These are phyloP conservation scores for Scytalidium sp. DNA, from an alignment of 2,329 filamentous ascomycete species.

Conservation along the genomic window DNA sequence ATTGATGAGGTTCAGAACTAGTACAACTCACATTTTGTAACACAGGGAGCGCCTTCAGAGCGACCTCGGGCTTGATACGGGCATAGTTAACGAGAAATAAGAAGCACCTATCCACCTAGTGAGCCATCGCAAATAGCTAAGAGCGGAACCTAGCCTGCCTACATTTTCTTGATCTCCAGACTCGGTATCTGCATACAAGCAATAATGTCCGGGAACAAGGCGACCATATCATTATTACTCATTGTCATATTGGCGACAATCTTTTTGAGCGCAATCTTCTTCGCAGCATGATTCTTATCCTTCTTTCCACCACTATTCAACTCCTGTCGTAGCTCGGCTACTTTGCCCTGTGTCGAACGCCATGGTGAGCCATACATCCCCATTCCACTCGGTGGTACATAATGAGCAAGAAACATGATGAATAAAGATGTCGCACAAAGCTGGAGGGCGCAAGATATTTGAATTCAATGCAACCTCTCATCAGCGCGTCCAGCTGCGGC, in stretches of 20 bases:
- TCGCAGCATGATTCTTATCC: conserved; percentile 91
- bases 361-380: conserved; percentile 24
- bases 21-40: conserved; percentile 64
- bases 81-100: conserved; percentile 97
- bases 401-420: conserved; percentile 28
- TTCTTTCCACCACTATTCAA: conserved; percentile 93
- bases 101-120: conserved; percentile 71
- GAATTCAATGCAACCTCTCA: neutral
- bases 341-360: conserved; percentile 79
- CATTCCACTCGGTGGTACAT: conserved; percentile 18
- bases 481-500: neutral
- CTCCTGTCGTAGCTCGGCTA: conserved; percentile 92
- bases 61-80: conserved; percentile 88
- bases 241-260: conserved; percentile 99
- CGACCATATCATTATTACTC: conserved; percentile 99
- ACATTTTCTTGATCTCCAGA: conserved; percentile 99
- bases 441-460: neutral
- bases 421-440: neutral
- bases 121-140: conserved; percentile 14
- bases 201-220: conserved; percentile 92
- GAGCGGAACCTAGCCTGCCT: conserved; percentile 28
- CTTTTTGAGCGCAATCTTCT: conserved; percentile 99
- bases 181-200: conserved; percentile 92
- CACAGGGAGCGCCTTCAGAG: conserved; percentile 86
- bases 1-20: neutral